phyloP scores from a whole-genome alignment of 2,329 filamentous ascomycete species.

The Trichoderma koningii region DNA sequence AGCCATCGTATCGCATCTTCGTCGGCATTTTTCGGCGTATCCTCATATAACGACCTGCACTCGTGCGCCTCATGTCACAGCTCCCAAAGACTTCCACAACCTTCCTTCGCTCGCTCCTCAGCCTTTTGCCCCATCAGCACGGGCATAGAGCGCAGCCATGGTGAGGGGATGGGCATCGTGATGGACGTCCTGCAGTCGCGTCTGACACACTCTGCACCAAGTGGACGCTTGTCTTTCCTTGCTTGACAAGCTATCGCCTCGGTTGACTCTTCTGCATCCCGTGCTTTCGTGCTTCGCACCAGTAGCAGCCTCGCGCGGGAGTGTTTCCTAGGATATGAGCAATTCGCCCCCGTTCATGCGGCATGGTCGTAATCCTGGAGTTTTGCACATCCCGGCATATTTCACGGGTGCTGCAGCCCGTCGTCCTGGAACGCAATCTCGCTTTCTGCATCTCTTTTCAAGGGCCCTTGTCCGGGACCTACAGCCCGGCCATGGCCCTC shows the following conservation, averaged over 20 bases:
- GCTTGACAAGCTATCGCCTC: neutral
- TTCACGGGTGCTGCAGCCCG: neutral
- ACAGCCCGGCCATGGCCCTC: neutral
- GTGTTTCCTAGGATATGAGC: neutral
- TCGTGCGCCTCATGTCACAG: neutral
- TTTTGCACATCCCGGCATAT: neutral
- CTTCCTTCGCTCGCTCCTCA: slow-evolving; percentile 1
- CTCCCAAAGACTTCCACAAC: too few relatives aligned
- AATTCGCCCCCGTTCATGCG: slow-evolving; percentile 15
- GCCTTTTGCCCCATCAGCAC: slow-evolving; percentile 14
- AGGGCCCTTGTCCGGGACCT: slow-evolving; percentile 19
- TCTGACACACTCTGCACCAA: neutral
- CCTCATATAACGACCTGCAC: neutral
- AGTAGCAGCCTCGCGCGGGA: neutral
- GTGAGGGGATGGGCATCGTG: slow-evolving; percentile 14
- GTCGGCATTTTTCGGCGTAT: slow-evolving; percentile 1
- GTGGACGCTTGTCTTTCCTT: neutral
- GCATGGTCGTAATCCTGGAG: slow-evolving; percentile 16
- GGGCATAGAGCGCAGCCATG: neutral
- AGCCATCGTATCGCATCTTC: neutral
- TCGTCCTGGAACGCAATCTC: slow-evolving; percentile 17
- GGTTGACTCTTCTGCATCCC: slow-evolving; percentile 5
- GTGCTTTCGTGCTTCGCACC: neutral
- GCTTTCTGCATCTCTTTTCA: slow-evolving; percentile 14
- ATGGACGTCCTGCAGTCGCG: slow-evolving; percentile 15